A percentile compares a stretch with the other conserved stretches of the same genome.
Evolutionary conservation across 306 rosid species (phyloP).

Genomic region (Lathyrus aphaca): DNA sequence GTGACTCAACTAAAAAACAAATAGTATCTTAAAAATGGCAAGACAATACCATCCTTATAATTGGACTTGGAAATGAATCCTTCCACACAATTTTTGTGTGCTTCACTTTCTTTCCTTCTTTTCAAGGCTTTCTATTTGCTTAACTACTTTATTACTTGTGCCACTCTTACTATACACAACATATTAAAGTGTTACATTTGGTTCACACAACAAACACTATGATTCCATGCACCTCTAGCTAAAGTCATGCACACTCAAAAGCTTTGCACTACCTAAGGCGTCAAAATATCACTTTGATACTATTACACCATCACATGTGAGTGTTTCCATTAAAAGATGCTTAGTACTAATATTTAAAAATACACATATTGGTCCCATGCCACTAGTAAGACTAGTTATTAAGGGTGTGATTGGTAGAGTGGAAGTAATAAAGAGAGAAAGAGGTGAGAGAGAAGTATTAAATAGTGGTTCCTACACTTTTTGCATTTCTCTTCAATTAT

Average conservation of each 20-base stretch:
- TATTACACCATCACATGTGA: conserved; percentile 55
- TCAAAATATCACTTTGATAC: conserved; percentile 4
- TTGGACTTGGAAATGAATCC: conserved; percentile 42
- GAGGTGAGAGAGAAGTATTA: too few relatives aligned
- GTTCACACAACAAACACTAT: conserved; percentile 59
- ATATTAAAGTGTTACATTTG: conserved; percentile 46
- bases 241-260: conserved; percentile 58
- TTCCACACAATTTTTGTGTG: conserved; percentile 40
- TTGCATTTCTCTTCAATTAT: too few relatives aligned
- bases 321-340: conserved; percentile 41
- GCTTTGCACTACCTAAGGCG: conserved; percentile 43
- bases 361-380: conserved; percentile 38
- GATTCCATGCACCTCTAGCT: conserved; percentile 54
- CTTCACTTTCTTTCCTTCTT: conserved; percentile 28
- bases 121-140: conserved; percentile 26
- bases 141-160: conserved; percentile 37
- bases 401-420: too few relatives aligned
- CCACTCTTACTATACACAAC: conserved; percentile 44
- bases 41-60: conserved; percentile 27
- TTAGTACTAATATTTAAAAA: conserved; percentile 40
- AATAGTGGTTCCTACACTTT: too few relatives aligned
- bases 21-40: conserved; percentile 33
- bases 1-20: conserved; percentile 34
- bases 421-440: too few relatives aligned
- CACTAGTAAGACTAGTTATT: conserved; percentile 9